Percentiles rank a stretch among this genome's conserved stretches.
These are phyloP conservation scores for Pythium aphanidermatum DNA, from an alignment of 352 stramenopile genomes.

Conservation along the genomic window DNA sequence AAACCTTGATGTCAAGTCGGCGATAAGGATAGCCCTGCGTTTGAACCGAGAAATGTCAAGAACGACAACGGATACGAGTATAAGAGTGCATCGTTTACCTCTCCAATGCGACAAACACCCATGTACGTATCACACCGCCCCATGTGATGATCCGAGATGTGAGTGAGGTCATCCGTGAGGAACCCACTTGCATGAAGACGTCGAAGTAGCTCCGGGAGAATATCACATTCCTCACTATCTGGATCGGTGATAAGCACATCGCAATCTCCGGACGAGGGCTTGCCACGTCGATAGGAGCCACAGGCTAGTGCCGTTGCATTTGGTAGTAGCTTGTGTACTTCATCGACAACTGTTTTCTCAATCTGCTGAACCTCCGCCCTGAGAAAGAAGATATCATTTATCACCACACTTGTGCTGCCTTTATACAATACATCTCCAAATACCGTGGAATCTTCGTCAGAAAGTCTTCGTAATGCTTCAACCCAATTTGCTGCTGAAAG, in stretches of 20 bases:
- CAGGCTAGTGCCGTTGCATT: slow-evolving; percentile 58
- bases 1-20: slow-evolving; percentile 85
- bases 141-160: slow-evolving; percentile 45
- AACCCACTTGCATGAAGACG: slow-evolving; percentile 58
- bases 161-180: slow-evolving; percentile 70
- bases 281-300: slow-evolving; percentile 77
- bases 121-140: slow-evolving; percentile 79
- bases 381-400: neutral
- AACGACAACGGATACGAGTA: neutral
- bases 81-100: slow-evolving; percentile 22
- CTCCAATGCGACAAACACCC: slow-evolving; percentile 66
- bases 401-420: neutral
- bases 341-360: slow-evolving; percentile 63
- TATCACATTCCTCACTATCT: slow-evolving; percentile 55
- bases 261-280: slow-evolving; percentile 60
- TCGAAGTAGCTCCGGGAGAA: slow-evolving; percentile 59
- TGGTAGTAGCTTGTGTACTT: slow-evolving; percentile 56
- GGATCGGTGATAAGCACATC: slow-evolving; percentile 78
- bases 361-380: slow-evolving; percentile 72
- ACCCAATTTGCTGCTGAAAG: slow-evolving; percentile 65
- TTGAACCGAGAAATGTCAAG: neutral
- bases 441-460: slow-evolving; percentile 70
- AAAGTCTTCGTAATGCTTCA: slow-evolving; percentile 80
- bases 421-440: slow-evolving; percentile 1
- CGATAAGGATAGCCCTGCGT: slow-evolving; percentile 40